Base-by-base conservation (phyloP, 345 rosid species). In the Euphorbia tirucalli region DNA sequence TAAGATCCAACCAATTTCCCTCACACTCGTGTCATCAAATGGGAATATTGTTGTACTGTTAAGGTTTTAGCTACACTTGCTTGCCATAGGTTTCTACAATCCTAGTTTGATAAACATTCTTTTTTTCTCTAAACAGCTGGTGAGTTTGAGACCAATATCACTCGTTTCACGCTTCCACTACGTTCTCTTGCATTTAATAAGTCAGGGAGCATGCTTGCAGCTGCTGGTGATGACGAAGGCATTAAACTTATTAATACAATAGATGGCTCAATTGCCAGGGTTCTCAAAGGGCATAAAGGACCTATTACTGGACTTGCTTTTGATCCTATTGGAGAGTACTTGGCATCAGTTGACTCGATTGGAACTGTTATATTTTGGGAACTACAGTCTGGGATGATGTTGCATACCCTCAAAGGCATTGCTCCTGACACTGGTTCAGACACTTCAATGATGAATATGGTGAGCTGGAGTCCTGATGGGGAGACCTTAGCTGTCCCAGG, bases 201-300 rank as follows among this genome's bases (percentile, higher is more conserved):
- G 67, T 90, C 98, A 0, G 97, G 98, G 41, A 92, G 91, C 85
- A 75, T 95, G 84, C 71, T 95, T 69, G 99, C 97, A 18, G 93
- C 99, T 35, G 97, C 97, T 59, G 99, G 99, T 65, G 99, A 95
- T 74, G 99, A 92, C 65, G 99, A 95, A 73, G 99, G 98, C 30
- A 87, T 95, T 80, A 95, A 95, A 71, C 93, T 95, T 57, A 86
- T 95, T 75, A 90, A 95, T 61, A 90, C 96, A 4, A 79, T 92
- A 46, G 99, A 95, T 83, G 98, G 99, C 27, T 88, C 97, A 0
- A 92, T 95, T 72, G 90, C 93, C 6, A 87, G 96, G 81, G 96
- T 95, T 52, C 84, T 95, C 15, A 95, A 89, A 84, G 91, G 90
- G 21, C 97, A 95, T 66, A 90, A 81, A 82, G 97, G 97, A 43